phyloP scores from a whole-genome alignment of 768 basidiomycete genomes.

The Rhodotorula taiwanensis region DNA sequence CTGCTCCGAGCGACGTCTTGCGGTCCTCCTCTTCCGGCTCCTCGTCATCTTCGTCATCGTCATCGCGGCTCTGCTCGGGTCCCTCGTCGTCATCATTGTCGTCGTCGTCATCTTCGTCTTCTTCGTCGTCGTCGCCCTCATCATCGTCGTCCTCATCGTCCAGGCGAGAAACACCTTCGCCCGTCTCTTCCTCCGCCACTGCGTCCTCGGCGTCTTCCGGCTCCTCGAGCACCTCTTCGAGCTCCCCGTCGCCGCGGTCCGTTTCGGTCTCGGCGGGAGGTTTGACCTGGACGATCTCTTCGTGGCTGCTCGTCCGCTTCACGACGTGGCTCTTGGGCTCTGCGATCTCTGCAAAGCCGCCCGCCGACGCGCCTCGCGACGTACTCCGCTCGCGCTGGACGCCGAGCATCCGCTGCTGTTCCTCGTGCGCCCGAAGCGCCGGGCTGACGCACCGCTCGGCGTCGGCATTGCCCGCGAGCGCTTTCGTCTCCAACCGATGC shows the following conservation, averaged over 20 bases:
- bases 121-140: slow-evolving; percentile 4
- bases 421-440: slow-evolving; percentile 10
- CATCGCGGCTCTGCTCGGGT: neutral
- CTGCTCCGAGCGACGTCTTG: slow-evolving; percentile 26
- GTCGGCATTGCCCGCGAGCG: slow-evolving; percentile 19
- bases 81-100: slow-evolving; percentile 5
- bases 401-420: too few species aligned
- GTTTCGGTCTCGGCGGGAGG: slow-evolving; percentile 1
- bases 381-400: neutral
- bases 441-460: slow-evolving; percentile 24
- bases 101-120: neutral
- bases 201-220: slow-evolving; percentile 13
- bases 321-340: neutral
- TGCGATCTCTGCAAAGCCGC: neutral
- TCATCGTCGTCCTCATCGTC: slow-evolving; percentile 11
- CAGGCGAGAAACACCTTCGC: neutral
- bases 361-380: neutral
- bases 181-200: slow-evolving; percentile 5
- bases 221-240: slow-evolving; percentile 13
- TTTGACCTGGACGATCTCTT: slow-evolving; percentile 18
- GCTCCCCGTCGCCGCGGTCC: slow-evolving; percentile 4
- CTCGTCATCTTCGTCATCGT: slow-evolving; percentile 17
- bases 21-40: slow-evolving; percentile 12
- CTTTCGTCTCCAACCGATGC: slow-evolving; percentile 20
- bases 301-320: neutral